A percentile compares a stretch with the other conserved stretches of the same genome.
phyloP scores from a whole-genome alignment of 73 alveolate genomes.

The Tetrahymena borealis region DNA sequence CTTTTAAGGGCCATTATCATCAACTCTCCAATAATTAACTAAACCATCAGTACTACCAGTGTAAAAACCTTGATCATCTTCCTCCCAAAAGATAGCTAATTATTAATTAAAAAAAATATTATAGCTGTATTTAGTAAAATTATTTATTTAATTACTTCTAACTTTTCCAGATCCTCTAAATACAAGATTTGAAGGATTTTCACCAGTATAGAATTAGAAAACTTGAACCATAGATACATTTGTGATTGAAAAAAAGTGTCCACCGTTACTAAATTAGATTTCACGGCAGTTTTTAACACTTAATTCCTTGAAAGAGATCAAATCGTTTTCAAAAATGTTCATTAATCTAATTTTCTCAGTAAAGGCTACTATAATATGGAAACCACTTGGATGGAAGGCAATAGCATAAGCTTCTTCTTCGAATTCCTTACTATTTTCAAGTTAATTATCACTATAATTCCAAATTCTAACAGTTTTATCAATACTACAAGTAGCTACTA shows the following conservation, averaged over 20 bases:
- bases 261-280: constrained; percentile 85
- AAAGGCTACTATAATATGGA: constrained; percentile 84
- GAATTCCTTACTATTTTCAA: constrained; percentile 73
- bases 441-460: constrained; percentile 81
- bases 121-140: constrained; percentile 54
- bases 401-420: constrained; percentile 86
- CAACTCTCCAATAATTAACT: constrained; percentile 71
- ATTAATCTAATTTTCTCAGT: constrained; percentile 84
- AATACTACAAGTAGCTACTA: constrained; percentile 76
- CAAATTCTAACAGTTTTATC: constrained; percentile 90
- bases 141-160: constrained; percentile 47
- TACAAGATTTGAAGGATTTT: constrained; percentile 56
- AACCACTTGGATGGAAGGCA: constrained; percentile 97
- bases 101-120: background rate
- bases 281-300: constrained; percentile 82
- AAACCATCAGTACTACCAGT: constrained; percentile 86
- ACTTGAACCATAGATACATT: constrained; percentile 75
- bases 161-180: constrained; percentile 32
- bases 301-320: constrained; percentile 73
- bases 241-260: constrained; percentile 90
- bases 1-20: constrained; percentile 49
- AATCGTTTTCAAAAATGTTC: constrained; percentile 82
- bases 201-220: constrained; percentile 82
- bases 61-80: constrained; percentile 82
- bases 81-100: constrained; percentile 74